phyloP scores from a whole-genome alignment of 257 asterid species.

The Nemophila menziesii region DNA sequence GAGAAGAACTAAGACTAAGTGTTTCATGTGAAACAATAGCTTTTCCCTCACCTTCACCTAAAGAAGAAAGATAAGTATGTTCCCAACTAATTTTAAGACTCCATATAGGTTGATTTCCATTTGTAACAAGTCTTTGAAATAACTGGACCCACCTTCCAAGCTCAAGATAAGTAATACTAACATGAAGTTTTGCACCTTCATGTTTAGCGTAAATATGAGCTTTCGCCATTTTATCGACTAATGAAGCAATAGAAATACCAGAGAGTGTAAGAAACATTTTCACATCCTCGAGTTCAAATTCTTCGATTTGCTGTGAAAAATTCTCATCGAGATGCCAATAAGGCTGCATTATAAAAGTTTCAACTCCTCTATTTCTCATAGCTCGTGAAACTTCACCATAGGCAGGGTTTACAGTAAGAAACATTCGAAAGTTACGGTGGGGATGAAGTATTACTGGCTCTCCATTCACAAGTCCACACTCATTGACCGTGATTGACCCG shows the following conservation, averaged over 20 bases:
- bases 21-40: slow-evolving; percentile 38
- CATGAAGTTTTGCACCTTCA: slow-evolving; percentile 49
- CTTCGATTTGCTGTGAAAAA: slow-evolving; percentile 20
- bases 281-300: slow-evolving; percentile 56
- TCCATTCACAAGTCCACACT: slow-evolving; percentile 89
- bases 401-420: slow-evolving; percentile 81
- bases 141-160: slow-evolving; percentile 90
- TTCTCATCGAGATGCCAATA: slow-evolving; percentile 38
- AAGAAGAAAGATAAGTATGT: slow-evolving; percentile 77
- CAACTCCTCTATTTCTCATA: slow-evolving; percentile 96
- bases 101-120: slow-evolving; percentile 70
- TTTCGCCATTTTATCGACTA: slow-evolving; percentile 74
- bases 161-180: slow-evolving; percentile 68
- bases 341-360: slow-evolving; percentile 72
- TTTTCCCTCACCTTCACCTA: slow-evolving; percentile 66
- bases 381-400: slow-evolving; percentile 97
- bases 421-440: slow-evolving; percentile 86
- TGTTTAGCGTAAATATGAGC: slow-evolving; percentile 68
- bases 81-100: slow-evolving; percentile 85
- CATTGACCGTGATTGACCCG: slow-evolving; percentile 87
- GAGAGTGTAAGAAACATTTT: slow-evolving; percentile 57
- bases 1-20: slow-evolving; percentile 24
- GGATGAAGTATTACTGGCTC: slow-evolving; percentile 76
- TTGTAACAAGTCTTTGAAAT: slow-evolving; percentile 56
- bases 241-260: slow-evolving; percentile 63